phyloP scores from a whole-genome alignment of 2,329 filamentous ascomycete species.

The Ophiostoma himal-ulmi region DNA sequence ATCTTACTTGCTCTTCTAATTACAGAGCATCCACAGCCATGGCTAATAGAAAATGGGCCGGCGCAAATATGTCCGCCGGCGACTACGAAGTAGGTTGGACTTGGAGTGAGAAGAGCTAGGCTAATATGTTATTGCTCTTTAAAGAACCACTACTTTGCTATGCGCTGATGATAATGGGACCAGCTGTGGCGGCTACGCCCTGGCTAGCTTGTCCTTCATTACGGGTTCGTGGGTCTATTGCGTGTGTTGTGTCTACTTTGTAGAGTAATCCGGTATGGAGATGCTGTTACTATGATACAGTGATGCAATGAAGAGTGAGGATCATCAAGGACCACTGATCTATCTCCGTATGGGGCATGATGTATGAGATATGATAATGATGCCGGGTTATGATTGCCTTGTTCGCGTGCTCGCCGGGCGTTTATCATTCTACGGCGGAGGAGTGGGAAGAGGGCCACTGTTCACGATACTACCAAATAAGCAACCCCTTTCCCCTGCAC shows the following conservation, averaged over 20 bases:
- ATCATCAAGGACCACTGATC: background rate
- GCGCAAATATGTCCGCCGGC: background rate
- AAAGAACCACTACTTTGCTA: background rate
- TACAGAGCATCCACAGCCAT: background rate
- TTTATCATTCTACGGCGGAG: background rate
- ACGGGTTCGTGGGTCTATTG: conserved; percentile 7
- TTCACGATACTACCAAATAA: background rate
- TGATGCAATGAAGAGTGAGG: background rate
- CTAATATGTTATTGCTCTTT: background rate
- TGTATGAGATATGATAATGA: background rate
- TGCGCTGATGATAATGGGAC: background rate
- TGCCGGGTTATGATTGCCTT: background rate
- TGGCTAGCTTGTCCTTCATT: conserved; percentile 11
- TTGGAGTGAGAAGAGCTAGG: background rate
- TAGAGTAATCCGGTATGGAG: background rate
- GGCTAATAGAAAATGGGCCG: conserved; percentile 1
- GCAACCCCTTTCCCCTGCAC: background rate
- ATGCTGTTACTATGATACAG: background rate
- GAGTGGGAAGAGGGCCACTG: background rate
- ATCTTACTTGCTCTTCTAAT: background rate
- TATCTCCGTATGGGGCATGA: too few relatives aligned
- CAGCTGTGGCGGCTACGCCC: conserved; percentile 7
- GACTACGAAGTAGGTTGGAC: background rate
- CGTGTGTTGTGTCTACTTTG: background rate
- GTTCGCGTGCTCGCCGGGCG: background rate